Evolutionary conservation across 192 early-diverging fungal genomes (phyloP), one percentile per base, ranked within the genome.

Genomic region (Coemansia sp.): DNA sequence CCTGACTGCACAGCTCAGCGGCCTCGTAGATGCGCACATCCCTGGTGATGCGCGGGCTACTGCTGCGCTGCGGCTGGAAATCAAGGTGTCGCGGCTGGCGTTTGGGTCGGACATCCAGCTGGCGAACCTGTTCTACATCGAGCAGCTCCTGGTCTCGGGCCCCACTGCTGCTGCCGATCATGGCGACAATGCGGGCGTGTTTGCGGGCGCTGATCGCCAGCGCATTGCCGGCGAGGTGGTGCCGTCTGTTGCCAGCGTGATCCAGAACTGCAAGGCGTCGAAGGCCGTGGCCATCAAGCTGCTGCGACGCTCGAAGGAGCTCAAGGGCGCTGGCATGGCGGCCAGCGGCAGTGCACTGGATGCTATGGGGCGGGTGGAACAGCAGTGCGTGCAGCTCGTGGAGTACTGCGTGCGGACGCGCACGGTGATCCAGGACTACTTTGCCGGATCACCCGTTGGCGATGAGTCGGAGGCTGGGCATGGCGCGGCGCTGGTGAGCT

Each of bases 231-330:
- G 33, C 21, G 69, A 70, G 66, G 45, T 88, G 64, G 73, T 66
- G 71, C 44, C 80, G 41, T 50, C 85, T 69, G 54, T 75, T 36
- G 70, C 73, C 44, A 65, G 72, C 39, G 48, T 73, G 35, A 54
- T 79, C 34, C 63, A 79, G 48, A 44, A 65, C 62, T 78, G 85
- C 70, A 74, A 75, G 69, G 83, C 59, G 50, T 82, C 84, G 48
- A 92, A 92, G 77, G 82, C 79, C 2, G 69, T 77, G 5, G 87
- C 88, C 21, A 83, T 88, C 56, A 91, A 89, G 81, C 63, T 93
- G 50, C 56, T 89, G 67, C 85, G 89, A n/a, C 86, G 87, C 24
- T 54, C 90, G 24, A 85, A 87, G 21, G 91, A 93, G 45, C 68
- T 90, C 34, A 59, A 39, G 45, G 51, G 57, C 0, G 63, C 72